phyloP scores from a whole-genome alignment of 129 eudicot species.

The Logfia minima region DNA sequence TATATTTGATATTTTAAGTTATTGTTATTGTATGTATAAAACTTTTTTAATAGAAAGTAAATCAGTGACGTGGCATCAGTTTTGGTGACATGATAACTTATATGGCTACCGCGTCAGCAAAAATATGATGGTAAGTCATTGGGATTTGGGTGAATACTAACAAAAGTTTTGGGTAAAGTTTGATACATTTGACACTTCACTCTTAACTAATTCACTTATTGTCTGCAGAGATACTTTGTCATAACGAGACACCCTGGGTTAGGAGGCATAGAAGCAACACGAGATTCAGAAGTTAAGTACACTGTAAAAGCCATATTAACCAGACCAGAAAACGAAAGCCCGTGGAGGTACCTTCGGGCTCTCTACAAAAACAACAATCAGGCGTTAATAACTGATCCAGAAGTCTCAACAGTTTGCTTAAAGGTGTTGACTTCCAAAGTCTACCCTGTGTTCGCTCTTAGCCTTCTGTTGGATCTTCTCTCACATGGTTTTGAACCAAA shows the following conservation, averaged over 20 bases:
- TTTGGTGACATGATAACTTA: background rate
- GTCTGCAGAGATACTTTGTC: conserved; percentile 79
- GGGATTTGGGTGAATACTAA: too few species aligned
- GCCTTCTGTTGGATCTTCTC: conserved; percentile 75
- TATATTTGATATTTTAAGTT: too few species aligned
- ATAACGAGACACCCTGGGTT: conserved; percentile 71
- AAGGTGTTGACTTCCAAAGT: conserved; percentile 54
- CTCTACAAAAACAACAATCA: conserved; percentile 54
- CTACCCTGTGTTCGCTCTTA: conserved; percentile 59
- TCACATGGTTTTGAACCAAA: conserved; percentile 59
- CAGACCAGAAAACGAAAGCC: conserved; percentile 87
- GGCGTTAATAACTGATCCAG: conserved; percentile 52
- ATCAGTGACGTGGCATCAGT: background rate
- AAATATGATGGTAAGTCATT: background rate
- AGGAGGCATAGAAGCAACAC: conserved; percentile 70
- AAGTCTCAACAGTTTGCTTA: conserved; percentile 56
- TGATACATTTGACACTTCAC: too few species aligned
- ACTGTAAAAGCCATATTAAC: conserved; percentile 62
- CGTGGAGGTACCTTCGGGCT: conserved; percentile 97
- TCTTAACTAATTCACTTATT: background rate
- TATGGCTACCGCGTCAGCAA: conserved; percentile 8
- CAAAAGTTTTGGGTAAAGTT: background rate
- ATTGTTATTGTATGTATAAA: too few species aligned
- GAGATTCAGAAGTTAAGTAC: conserved; percentile 74
- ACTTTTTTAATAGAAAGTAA: too few species aligned